phyloP scores from a whole-genome alignment of 306 rosid genomes.

The Cicer judaicum region DNA sequence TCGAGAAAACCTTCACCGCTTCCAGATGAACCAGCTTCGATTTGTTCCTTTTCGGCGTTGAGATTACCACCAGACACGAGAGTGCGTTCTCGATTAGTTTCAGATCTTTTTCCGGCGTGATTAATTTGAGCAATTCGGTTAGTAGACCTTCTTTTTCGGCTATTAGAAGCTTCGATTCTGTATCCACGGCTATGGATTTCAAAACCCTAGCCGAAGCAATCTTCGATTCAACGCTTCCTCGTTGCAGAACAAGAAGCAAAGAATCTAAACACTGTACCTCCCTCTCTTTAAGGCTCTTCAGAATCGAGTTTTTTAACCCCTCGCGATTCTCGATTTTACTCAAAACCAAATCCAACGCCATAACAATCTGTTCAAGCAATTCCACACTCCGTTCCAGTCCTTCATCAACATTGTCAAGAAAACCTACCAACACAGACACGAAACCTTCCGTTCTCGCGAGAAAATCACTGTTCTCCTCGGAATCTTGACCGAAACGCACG shows the following conservation, averaged over 20 bases:
- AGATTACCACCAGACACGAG: constrained; percentile 62
- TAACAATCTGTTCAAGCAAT: constrained; percentile 56
- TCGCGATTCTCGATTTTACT: constrained; percentile 52
- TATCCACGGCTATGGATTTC: constrained; percentile 56
- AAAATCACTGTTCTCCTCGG: constrained; percentile 64
- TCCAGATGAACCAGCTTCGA: constrained; percentile 59
- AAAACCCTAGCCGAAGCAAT: constrained; percentile 63
- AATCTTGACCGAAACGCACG: constrained; percentile 58
- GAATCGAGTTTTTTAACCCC: constrained; percentile 44
- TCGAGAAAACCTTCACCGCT: constrained; percentile 53
- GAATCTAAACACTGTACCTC: constrained; percentile 46
- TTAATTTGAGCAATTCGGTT: constrained; percentile 55
- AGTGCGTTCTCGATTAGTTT: constrained; percentile 59
- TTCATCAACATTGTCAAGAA: constrained; percentile 62
- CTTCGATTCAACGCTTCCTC: constrained; percentile 56
- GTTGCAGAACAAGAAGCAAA: constrained; percentile 58
- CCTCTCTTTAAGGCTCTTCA: constrained; percentile 37
- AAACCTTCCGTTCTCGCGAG: constrained; percentile 59
- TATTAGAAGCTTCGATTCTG: constrained; percentile 66
- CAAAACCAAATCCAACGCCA: constrained; percentile 54
- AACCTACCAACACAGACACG: constrained; percentile 53
- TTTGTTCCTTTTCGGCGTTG: constrained; percentile 62
- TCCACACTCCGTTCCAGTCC: constrained; percentile 41
- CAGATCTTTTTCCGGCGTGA: constrained; percentile 56
- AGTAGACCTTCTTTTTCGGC: constrained; percentile 68